These are phyloP conservation scores for Selenicereus undatus DNA, from an alignment of 148 eudicot genomes.

Conservation along the genomic window DNA sequence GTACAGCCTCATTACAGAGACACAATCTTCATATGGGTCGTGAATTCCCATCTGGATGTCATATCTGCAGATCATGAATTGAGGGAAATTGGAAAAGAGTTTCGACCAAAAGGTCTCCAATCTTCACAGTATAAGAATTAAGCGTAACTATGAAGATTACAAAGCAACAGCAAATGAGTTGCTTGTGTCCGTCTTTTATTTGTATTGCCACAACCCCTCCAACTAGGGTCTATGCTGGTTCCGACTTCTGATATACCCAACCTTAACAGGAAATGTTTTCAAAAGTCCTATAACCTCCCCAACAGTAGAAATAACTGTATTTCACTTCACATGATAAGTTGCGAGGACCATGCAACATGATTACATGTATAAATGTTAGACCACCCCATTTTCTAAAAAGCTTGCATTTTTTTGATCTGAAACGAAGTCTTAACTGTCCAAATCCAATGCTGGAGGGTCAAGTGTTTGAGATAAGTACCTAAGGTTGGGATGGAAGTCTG, in stretches of 20 bases:
- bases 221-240: too few relatives aligned
- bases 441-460: not conserved
- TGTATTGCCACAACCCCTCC: too few relatives aligned
- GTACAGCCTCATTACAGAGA: conserved; percentile 67
- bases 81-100: not conserved
- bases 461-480: not conserved
- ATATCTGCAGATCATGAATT: conserved; percentile 39
- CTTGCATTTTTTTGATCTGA: not conserved
- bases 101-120: not conserved
- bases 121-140: not conserved
- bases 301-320: not conserved
- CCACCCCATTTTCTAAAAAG: not conserved
- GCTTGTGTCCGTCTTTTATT: not conserved
- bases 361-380: not conserved
- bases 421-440: not conserved
- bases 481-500: not conserved
- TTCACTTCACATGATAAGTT: not conserved
- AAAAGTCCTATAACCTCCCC: too few relatives aligned
- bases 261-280: too few relatives aligned
- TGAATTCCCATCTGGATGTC: conserved; percentile 60
- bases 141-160: not conserved
- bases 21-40: conserved; percentile 65
- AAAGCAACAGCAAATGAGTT: not conserved
- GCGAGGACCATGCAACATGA: not conserved
- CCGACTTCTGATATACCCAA: too few relatives aligned